Conservation (phyloP, 2,329 filamentous ascomycete species). For the Zelopaecilomyces penicillatus region DNA sequence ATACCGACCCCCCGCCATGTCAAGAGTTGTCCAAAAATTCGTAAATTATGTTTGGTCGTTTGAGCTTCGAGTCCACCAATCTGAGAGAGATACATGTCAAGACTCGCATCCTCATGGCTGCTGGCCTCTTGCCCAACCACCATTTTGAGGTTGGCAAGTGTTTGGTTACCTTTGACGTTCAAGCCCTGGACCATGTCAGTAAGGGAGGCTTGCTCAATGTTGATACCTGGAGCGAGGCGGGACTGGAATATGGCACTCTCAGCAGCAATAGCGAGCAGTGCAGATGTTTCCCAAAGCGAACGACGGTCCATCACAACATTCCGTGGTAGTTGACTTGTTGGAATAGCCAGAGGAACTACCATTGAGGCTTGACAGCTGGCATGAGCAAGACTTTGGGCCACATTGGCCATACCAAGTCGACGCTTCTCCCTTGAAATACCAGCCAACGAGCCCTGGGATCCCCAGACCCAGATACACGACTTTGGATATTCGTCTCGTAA, state of each 20-base stretch:
- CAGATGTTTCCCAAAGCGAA: slow-evolving; percentile 74
- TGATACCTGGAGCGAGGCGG: slow-evolving; percentile 47
- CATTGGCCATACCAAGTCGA: slow-evolving; percentile 58
- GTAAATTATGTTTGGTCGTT: slow-evolving; percentile 4
- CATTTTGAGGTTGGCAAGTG: slow-evolving; percentile 67
- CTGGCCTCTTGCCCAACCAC: slow-evolving; percentile 37
- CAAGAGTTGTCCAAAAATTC: slow-evolving; percentile 22
- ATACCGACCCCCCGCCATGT: slow-evolving; percentile 14
- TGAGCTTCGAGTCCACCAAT: slow-evolving; percentile 12
- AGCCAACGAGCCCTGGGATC: slow-evolving; percentile 54
- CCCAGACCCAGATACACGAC: slow-evolving; percentile 79
- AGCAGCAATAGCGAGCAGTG: slow-evolving; percentile 64
- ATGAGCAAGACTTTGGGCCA: slow-evolving; percentile 61
- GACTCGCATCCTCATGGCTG: slow-evolving; percentile 19
- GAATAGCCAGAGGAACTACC: slow-evolving; percentile 65
- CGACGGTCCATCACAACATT: slow-evolving; percentile 51
- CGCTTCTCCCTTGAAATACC: slow-evolving; percentile 44
- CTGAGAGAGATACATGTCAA: slow-evolving; percentile 25
- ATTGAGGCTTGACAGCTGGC: slow-evolving; percentile 66
- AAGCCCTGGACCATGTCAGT: slow-evolving; percentile 57
- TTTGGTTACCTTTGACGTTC: slow-evolving; percentile 70
- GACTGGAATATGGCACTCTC: slow-evolving; percentile 74
- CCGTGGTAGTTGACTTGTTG: slow-evolving; percentile 45
- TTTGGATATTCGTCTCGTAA: slow-evolving; percentile 89
- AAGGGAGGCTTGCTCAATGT: slow-evolving; percentile 39